phyloP scores from a whole-genome alignment of 202 grass and related monocot genomes.

The Carex sylvatica region DNA sequence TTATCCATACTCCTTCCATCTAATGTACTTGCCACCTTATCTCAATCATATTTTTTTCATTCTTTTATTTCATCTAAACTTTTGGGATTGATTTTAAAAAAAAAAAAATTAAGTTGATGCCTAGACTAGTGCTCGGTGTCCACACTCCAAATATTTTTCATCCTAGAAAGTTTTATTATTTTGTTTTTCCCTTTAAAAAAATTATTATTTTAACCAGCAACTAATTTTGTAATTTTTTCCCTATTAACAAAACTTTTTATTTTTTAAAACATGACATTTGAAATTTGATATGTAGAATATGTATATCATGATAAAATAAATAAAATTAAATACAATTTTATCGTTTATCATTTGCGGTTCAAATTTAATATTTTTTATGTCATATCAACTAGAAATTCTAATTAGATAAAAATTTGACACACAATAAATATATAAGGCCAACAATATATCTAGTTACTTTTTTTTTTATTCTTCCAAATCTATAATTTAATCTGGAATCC shows the following conservation, averaged over 20 bases:
- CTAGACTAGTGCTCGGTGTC: not conserved
- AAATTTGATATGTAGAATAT: not conserved
- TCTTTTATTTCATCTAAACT: not conserved
- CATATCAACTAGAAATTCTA: too few relatives aligned
- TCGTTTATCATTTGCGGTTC: too few relatives aligned
- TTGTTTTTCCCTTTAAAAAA: not conserved
- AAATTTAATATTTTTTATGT: too few relatives aligned
- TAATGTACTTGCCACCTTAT: not conserved
- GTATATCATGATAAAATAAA: not conserved
- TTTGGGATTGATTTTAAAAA: not conserved
- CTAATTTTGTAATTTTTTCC: too few relatives aligned
- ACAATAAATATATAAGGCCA: too few relatives aligned
- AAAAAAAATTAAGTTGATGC: not conserved
- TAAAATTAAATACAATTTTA: not conserved
- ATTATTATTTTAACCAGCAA: not conserved
- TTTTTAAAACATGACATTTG: not conserved
- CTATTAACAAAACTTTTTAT: too few relatives aligned
- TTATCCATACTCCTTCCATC: conserved; percentile 40
- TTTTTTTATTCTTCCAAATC: too few relatives aligned
- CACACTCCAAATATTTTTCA: not conserved
- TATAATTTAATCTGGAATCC: too few relatives aligned
- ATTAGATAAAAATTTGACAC: too few relatives aligned
- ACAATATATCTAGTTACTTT: too few relatives aligned
- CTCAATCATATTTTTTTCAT: not conserved
- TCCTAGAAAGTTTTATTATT: not conserved